phyloP scores from a whole-genome alignment of 257 asterid species.

The Ilex asprella region DNA sequence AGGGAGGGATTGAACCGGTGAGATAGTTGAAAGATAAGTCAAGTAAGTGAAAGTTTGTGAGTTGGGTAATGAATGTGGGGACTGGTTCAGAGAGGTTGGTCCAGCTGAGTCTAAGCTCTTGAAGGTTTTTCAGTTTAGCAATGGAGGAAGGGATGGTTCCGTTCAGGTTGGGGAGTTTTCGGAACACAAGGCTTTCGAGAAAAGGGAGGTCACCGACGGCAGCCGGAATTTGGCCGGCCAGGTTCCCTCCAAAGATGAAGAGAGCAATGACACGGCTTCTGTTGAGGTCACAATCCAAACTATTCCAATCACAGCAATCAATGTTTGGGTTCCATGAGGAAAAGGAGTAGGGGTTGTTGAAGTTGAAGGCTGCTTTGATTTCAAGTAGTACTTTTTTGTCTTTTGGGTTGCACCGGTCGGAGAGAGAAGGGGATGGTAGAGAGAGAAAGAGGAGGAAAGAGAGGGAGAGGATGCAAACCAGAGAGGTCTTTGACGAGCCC shows the following conservation, averaged over 20 bases:
- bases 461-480: neutral
- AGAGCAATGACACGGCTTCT: slow-evolving; percentile 37
- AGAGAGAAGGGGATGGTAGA: slow-evolving; percentile 1
- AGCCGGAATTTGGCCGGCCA: slow-evolving; percentile 44
- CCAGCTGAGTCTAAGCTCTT: slow-evolving; percentile 23
- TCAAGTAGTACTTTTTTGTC: slow-evolving; percentile 44
- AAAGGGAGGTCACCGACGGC: slow-evolving; percentile 38
- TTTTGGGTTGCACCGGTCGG: slow-evolving; percentile 40
- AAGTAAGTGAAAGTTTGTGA: slow-evolving; percentile 21
- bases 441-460: slow-evolving; percentile 11
- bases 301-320: slow-evolving; percentile 56
- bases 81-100: slow-evolving; percentile 40
- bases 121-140: slow-evolving; percentile 28
- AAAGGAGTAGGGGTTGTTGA: slow-evolving; percentile 41
- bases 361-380: slow-evolving; percentile 9
- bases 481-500: too few relatives aligned
- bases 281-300: slow-evolving; percentile 29
- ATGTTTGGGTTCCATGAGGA: slow-evolving; percentile 45
- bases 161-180: slow-evolving; percentile 39
- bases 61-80: slow-evolving; percentile 35
- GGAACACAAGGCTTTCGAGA: slow-evolving; percentile 26
- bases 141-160: slow-evolving; percentile 44
- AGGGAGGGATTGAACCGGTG: slow-evolving; percentile 41
- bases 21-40: slow-evolving; percentile 35
- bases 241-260: slow-evolving; percentile 19